Evolutionary conservation across 331 rosid genomes (phyloP), one percentile per base, ranked within the genome.

Genomic region (Acacia pycnantha): DNA sequence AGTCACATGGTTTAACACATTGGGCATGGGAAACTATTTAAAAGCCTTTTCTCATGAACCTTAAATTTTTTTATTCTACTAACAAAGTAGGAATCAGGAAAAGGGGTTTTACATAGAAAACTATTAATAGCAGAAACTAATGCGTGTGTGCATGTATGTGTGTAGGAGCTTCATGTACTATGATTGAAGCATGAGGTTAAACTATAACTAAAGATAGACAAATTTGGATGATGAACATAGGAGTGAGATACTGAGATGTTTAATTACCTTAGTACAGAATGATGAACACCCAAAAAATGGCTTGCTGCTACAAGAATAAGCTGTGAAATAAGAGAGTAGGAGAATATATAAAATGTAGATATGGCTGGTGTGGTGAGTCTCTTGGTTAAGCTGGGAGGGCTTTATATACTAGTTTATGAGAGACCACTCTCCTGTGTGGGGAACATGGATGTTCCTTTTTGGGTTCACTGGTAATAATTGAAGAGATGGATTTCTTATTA

Each of bases 361-460:
- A 43, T 43, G 46, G 46, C 46, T n/a, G 90, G 62, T 29, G 31
- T 85, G 91, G 86, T 92, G 97, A 88, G 84, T 86, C 76, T 85
- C 73, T 62, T 84, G 79, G 37, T 80, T 78, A 82, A 77, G 83
- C 64, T 85, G 56, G 76, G 80, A 72, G 58, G 87, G 88, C 88
- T 87, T 80, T 96, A 87, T 93, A 96, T 96, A 94, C 81, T 84
- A 5, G 84, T 80, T 80, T 43, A 82, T 51, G 70, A 89, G 70
- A 89, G 85, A 72, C 78, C 77, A 71, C 15, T 22, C n/a, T 5
- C 14, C 10, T 35, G 66, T 79, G 87, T 73, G 83, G 76, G 86
- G 93, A 87, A 72, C 92, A 88, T 87, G 83, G 82, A 76, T 91
- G 88, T 84, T 88, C 58, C 84, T 71, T 77, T 79, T 85, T 84